Evolutionary conservation across 1,284 basidiomycete genomes (phyloP).

Genomic region (Cerioporus squamosus): DNA sequence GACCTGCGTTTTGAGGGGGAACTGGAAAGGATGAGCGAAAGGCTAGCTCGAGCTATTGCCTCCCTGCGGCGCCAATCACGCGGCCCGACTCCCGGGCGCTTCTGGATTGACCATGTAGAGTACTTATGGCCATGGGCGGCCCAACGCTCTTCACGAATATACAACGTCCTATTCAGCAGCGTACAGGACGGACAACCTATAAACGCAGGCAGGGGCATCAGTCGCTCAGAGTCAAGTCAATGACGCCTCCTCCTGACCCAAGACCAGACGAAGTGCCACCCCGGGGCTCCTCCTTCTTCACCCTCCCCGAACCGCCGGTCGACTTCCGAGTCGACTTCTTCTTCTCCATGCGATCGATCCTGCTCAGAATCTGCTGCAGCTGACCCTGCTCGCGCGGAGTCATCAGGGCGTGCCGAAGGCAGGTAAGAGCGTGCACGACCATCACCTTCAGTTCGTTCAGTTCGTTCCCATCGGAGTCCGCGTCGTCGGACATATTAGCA

Average conservation of each 20-base stretch:
- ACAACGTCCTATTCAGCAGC: too few species aligned
- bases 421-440: not conserved
- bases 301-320: not conserved
- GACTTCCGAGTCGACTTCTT: not conserved
- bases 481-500: not conserved
- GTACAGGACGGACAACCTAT: too few species aligned
- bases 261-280: not conserved
- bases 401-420: not conserved
- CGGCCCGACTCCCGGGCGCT: too few species aligned
- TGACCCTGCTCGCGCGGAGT: not conserved
- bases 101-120: too few species aligned
- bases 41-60: too few species aligned
- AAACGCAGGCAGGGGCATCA: not conserved
- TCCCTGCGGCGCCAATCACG: too few species aligned
- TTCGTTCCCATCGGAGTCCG: conserved; percentile 1
- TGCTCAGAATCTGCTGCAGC: not conserved
- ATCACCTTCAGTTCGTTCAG: conserved; percentile 1
- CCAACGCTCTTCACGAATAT: too few species aligned
- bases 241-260: not conserved
- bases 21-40: too few species aligned
- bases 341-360: not conserved
- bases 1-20: too few species aligned
- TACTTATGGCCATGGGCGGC: too few species aligned
- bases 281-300: conserved; percentile 8
- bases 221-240: conserved; percentile 13